Base-by-base conservation (phyloP, 2,329 filamentous ascomycete species). In the Ophiostoma pallidulum region DNA sequence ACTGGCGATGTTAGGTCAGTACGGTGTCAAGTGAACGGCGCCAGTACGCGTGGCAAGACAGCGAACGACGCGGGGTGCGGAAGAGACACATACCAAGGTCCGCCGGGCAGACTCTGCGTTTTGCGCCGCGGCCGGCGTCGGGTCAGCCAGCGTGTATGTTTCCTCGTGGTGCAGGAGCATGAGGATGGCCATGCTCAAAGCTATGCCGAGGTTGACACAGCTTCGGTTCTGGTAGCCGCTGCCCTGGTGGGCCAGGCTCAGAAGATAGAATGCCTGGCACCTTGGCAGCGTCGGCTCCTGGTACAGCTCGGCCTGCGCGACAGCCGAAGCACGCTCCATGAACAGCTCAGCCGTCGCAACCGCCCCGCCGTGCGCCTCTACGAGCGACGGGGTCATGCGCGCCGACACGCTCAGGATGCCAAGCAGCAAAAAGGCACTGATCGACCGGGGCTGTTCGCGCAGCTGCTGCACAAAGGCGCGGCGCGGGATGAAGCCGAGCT, bases 171-270 rank as follows among this genome's bases (percentile, higher is more conserved):
- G 75, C 9, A 78, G 64, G 31, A 69, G 68, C 69, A 78, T 71
- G 32, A 75, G 55, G 4, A 71, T 67, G 7, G 74, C 75, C 71
- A 78, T 76, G 40, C 74, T 67, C 47, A 76, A 70, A 10, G 75
- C 69, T 31, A 78, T 71, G 2, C 74, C 74, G 60, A 77, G 70
- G 53, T 77, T 78, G 47, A 77, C 74, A 53, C 73, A 75, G 59
- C 75, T 78, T 45, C 64, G 66, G 43, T 75, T 73, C 35, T 67
- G 71, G 52, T 72, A 62, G 0, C 73, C 75, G 45, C 70, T 75
- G 13, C 74, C 74, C 56, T 78, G 75, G 53, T 80, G 75, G 4
- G 75, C 74, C 47, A 80, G 72, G 54, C 74, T 77, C 14, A 80
- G 62, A 4, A 80, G 60, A 53, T 78, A 78, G 51, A 79, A 79